phyloP scores from a whole-genome alignment of 345 rosid species.

The Stellera chamaejasme region DNA sequence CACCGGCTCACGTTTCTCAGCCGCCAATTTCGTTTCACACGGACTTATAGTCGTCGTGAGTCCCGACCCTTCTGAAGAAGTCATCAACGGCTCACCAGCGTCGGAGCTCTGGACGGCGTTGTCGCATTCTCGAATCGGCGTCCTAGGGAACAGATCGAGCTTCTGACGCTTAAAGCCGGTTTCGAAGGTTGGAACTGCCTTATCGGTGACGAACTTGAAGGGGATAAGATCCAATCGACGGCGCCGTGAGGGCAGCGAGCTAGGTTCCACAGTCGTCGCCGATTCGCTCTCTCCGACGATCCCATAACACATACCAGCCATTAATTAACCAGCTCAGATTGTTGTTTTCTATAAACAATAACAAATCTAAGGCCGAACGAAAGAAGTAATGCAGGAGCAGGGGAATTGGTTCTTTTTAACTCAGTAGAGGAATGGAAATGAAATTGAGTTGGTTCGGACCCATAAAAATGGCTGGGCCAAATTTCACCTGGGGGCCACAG shows the following conservation, averaged over 20 bases:
- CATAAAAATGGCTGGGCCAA: constrained; percentile 14
- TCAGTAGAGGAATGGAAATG: neutral
- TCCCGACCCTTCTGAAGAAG: neutral
- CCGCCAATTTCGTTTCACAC: neutral
- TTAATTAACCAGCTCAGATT: constrained; percentile 18
- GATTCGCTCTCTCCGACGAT: constrained; percentile 63
- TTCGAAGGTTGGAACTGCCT: constrained; percentile 34
- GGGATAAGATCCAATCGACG: constrained; percentile 51
- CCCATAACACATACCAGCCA: constrained; percentile 85
- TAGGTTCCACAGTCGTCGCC: constrained; percentile 39
- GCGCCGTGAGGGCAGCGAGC: constrained; percentile 39
- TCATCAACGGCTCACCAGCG: neutral
- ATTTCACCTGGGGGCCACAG: constrained; percentile 55
- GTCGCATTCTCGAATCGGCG: constrained; percentile 11
- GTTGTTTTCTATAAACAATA: neutral
- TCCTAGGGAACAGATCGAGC: constrained; percentile 11
- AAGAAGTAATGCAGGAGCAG: too few species aligned
- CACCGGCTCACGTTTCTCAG: neutral
- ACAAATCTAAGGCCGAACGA: neutral
- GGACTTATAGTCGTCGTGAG: neutral
- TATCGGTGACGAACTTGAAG: constrained; percentile 41
- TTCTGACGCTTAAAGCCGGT: constrained; percentile 42
- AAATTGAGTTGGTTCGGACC: constrained; percentile 10
- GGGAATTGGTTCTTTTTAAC: neutral
- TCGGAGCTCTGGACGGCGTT: constrained; percentile 14